Evolutionary conservation across 495 filamentous ascomycete genomes (phyloP).

Genomic region (Aspergillus ellipticus): DNA sequence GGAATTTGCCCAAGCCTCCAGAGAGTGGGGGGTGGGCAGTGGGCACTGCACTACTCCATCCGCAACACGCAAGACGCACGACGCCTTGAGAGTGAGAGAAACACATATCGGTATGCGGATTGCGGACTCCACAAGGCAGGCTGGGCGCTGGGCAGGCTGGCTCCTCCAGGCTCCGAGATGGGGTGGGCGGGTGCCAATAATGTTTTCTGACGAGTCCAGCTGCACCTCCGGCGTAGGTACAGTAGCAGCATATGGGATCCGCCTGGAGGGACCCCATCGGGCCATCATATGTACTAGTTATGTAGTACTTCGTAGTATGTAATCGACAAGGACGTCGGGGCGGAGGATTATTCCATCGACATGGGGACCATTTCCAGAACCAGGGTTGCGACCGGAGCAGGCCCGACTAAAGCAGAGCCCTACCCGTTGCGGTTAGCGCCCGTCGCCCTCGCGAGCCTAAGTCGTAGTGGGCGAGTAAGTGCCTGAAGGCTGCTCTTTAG

Average conservation of each 20-base stretch:
- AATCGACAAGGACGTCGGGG: neutral
- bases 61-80: neutral
- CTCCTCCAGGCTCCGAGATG: neutral
- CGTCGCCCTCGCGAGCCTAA: neutral
- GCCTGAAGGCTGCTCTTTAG: neutral
- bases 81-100: neutral
- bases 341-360: constrained; percentile 8
- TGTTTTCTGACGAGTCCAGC: constrained; percentile 16
- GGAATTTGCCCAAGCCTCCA: neutral
- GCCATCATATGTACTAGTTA: no score
- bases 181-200: constrained; percentile 6
- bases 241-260: neutral
- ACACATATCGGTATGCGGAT: neutral
- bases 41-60: neutral
- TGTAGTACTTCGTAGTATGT: neutral
- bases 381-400: constrained; percentile 4
- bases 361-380: constrained; percentile 16
- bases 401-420: neutral
- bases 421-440: neutral
- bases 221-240: constrained; percentile 3
- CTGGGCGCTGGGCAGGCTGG: neutral
- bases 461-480: no score
- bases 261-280: neutral
- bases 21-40: neutral
- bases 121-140: neutral